Base-by-base conservation (phyloP, 1,284 basidiomycete species). In the Microbotryum intermedium region DNA sequence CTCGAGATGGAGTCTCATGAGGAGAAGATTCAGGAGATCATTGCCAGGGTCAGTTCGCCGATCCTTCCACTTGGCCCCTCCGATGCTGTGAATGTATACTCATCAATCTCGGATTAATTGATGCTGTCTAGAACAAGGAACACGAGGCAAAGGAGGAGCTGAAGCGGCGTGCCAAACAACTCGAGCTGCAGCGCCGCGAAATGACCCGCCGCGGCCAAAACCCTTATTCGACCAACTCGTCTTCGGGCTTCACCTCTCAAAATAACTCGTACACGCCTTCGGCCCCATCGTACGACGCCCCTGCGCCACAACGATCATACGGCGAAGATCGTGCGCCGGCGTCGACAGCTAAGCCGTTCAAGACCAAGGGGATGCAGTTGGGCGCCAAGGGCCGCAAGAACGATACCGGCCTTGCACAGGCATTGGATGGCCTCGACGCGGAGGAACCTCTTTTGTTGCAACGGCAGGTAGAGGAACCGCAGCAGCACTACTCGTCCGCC, bases 1-100 rank as follows among this genome's bases (percentile, higher is more conserved):
- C 78, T 98, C 68, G 95, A 97, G 80, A 97, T 97, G 86, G 95
- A 98, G 79, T 90, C 87, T 76, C 95, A 99, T 77, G 95, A 98
- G 76, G 95, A 99, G 78, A 97, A 97, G 80, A 97, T 99, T 66
- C 93, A 98, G 74, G 95, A 98, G 72, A 98, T 98, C 75, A 99
- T 98, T 70, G 89, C 92, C 23, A 81, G 88, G 74, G 89, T 90
- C 72, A 62, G 84, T 77, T 25, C 25, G 16, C 18, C 29, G 20
- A 55, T n/a, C 39, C 20, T 28, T 34, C 10, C 9, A 30, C 46
- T 25, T 52, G 44, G 25, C 8, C 4, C 28, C 20, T 29, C 42
- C 26, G 44, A 26, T n/a, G 39, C n/a, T 25, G 8, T 47, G 16
- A 11, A 21, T 20, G 28, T 9, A 6, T 5, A 8, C 29, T 28